Base-by-base conservation (phyloP, 305 asterid genomes). In the Solanum hybrid region DNA sequence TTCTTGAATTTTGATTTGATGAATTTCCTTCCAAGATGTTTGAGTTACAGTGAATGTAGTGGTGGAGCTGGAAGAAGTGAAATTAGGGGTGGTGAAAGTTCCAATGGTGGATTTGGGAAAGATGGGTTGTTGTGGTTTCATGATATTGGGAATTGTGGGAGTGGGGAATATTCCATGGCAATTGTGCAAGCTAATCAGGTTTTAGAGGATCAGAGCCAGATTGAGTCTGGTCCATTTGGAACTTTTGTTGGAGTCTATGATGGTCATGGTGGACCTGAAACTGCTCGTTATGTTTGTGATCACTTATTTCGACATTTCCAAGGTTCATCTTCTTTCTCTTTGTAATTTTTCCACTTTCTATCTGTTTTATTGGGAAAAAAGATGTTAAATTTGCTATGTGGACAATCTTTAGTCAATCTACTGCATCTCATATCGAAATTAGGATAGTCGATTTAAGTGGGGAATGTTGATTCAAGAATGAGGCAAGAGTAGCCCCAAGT, bases 111-210 rank as follows among this genome's bases (percentile, higher is more conserved):
- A 75, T 89, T 87, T 87, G 92, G 88, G 14, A 85, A 45, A 38
- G 92, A 91, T 66, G 91, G 91, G 22, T 40, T 90, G 89, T 64
- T 90, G 79, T 89, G 91, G 92, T 89, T 45, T 85, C 85, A 85
- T 38, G 92, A 91, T 27, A 85, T 91, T 88, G 91, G 91, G 11
- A 91, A 85, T 29, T 91, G 60, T 51, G 90, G 90, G 32, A 88
- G 90, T 42, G 92, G 92, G 29, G 92, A 91, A 60, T 91, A 66
- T 71, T 91, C 92, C 19, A 91, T 89, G 92, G 92, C 92, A 12
- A 88, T 89, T n/a, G 88, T 91, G 42, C 91, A 91, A 82, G 92
- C 92, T 32, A 91, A 91, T 37, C 90, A 88, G 56, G 91, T 89
- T 22, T 69, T 91, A 56, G 92, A 91, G 77, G 92, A 91, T 72